Conservation (phyloP, 305 asterid species). For the Fraxinus greggii region DNA sequence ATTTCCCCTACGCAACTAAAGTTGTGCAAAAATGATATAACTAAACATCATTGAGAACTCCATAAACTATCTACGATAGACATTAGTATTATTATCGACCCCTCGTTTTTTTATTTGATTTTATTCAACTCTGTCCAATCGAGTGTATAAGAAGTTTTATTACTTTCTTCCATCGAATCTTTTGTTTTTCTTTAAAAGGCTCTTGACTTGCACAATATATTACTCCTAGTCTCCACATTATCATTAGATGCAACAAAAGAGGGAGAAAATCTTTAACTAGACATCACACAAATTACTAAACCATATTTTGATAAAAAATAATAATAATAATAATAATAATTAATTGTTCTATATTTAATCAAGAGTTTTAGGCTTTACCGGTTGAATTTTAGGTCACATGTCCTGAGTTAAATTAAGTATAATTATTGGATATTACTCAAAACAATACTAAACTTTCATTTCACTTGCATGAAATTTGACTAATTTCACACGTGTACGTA, state of each 20-base stretch:
- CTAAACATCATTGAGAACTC: neutral
- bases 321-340: too few species aligned
- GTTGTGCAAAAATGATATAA: conserved; percentile 7
- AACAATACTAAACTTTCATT: neutral
- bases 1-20: conserved; percentile 28
- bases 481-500: neutral
- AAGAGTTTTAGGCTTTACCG: neutral
- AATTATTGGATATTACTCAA: neutral
- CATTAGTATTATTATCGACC: neutral
- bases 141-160: neutral
- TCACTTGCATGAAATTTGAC: neutral
- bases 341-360: neutral
- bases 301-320: neutral
- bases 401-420: neutral
- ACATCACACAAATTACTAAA: neutral
- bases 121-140: neutral
- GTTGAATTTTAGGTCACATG: neutral
- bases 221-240: neutral
- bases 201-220: neutral
- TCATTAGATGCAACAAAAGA: neutral
- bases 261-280: neutral
- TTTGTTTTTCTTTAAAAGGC: neutral
- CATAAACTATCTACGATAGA: neutral
- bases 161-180: neutral
- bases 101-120: neutral